Percentiles rank a stretch among this genome's conserved stretches.
Evolutionary conservation across 495 filamentous ascomycete species (phyloP).

Genomic region (Staphylotrichum longicolle): DNA sequence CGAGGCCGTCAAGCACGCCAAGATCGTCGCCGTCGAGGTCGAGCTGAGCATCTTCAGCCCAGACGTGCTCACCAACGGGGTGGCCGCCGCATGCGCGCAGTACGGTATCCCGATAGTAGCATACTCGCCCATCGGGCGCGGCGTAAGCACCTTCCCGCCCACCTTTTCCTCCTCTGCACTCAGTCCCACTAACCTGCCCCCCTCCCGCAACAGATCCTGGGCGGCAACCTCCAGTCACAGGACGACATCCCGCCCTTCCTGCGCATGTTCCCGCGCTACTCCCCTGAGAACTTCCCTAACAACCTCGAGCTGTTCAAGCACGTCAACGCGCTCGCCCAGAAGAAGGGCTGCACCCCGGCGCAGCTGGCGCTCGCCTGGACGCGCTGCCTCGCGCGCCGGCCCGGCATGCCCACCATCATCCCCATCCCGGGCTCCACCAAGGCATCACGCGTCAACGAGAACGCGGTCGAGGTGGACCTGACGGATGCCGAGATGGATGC

Average conservation of each 20-base stretch:
- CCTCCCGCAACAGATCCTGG: slow-evolving; percentile 35
- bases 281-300: slow-evolving; percentile 63
- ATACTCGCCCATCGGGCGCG: slow-evolving; percentile 51
- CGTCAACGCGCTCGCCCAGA: slow-evolving; percentile 62
- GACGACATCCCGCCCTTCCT: slow-evolving; percentile 62
- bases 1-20: slow-evolving; percentile 64
- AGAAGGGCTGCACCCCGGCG: slow-evolving; percentile 67
- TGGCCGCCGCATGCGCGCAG: slow-evolving; percentile 68
- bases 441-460: slow-evolving; percentile 49
- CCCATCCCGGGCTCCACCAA: slow-evolving; percentile 77
- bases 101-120: slow-evolving; percentile 71
- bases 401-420: slow-evolving; percentile 68
- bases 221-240: slow-evolving; percentile 59
- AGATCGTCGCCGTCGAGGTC: slow-evolving; percentile 73
- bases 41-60: slow-evolving; percentile 72
- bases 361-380: slow-evolving; percentile 83
- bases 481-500: slow-evolving; percentile 49
- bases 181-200: slow-evolving; percentile 10
- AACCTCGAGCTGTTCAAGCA: slow-evolving; percentile 70
- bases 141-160: slow-evolving; percentile 41
- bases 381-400: slow-evolving; percentile 48
- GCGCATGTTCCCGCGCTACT: slow-evolving; percentile 59
- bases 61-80: slow-evolving; percentile 69
- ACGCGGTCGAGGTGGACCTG: slow-evolving; percentile 45
- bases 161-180: neutral